These are phyloP conservation scores for Seiridium unicorne DNA, from an alignment of 2,329 filamentous ascomycete species.

Conservation along the genomic window DNA sequence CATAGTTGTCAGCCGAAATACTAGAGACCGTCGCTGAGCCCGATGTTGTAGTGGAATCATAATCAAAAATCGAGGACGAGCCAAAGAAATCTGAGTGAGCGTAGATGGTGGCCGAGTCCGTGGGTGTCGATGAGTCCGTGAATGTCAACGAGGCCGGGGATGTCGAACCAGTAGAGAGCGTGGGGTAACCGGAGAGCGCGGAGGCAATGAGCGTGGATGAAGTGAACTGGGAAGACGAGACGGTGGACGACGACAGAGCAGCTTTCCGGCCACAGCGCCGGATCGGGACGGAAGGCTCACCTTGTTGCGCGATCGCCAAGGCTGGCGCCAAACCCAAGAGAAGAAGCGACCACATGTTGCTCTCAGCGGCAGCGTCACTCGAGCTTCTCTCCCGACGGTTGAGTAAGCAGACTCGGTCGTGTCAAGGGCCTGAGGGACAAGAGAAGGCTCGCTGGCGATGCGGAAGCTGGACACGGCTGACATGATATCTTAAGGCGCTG, in stretches of 20 bases:
- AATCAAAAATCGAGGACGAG: not conserved
- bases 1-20: too few relatives aligned
- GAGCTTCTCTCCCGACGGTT: not conserved
- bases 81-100: not conserved
- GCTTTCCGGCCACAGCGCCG: not conserved
- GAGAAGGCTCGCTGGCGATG: not conserved
- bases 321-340: not conserved
- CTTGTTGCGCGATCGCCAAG: constrained; percentile 2
- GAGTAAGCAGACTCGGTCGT: not conserved
- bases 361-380: not conserved
- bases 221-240: not conserved
- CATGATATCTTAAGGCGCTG: not conserved
- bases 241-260: not conserved
- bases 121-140: not conserved
- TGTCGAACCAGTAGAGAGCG: not conserved
- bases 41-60: not conserved
- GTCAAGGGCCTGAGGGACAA: not conserved
- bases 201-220: not conserved
- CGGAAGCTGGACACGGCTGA: not conserved
- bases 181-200: not conserved
- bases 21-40: not conserved
- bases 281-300: not conserved
- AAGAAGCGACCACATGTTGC: not conserved
- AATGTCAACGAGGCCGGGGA: not conserved
- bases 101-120: not conserved